Conservation (phyloP, 257 asterid genomes). For the Solanum boliviense region DNA sequence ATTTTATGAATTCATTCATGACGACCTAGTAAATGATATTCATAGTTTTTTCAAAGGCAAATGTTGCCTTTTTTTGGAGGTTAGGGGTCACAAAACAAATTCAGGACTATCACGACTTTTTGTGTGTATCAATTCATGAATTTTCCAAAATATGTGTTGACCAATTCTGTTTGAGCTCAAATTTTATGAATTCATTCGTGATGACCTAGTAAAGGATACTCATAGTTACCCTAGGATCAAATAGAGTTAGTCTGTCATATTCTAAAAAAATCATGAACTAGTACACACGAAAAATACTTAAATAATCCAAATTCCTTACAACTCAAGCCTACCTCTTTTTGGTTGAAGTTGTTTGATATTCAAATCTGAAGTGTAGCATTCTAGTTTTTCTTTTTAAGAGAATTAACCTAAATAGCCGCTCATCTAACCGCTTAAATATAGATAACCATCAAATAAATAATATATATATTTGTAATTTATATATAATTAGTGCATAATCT, state of each 20-base stretch:
- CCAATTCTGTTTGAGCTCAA: neutral
- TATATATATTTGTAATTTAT: too few relatives aligned
- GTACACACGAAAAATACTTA: neutral
- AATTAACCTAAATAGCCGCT: neutral
- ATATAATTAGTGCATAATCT: neutral
- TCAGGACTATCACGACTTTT: too few relatives aligned
- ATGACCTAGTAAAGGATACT: neutral
- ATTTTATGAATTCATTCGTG: neutral
- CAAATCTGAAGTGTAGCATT: neutral
- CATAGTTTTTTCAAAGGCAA: too few relatives aligned
- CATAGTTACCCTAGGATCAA: neutral
- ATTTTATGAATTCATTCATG: too few relatives aligned
- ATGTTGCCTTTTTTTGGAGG: too few relatives aligned
- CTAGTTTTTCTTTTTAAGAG: neutral
- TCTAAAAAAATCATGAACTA: neutral
- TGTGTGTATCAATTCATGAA: neutral
- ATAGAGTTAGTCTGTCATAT: neutral
- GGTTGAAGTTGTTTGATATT: neutral
- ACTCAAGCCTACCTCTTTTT: neutral
- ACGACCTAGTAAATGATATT: neutral
- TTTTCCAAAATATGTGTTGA: neutral
- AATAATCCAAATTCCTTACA: neutral
- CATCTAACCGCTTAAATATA: neutral
- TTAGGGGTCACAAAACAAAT: neutral
- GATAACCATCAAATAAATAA: neutral